These are phyloP conservation scores for Tetrahymena borealis DNA, from an alignment of 73 alveolate genomes.

Conservation along the genomic window DNA sequence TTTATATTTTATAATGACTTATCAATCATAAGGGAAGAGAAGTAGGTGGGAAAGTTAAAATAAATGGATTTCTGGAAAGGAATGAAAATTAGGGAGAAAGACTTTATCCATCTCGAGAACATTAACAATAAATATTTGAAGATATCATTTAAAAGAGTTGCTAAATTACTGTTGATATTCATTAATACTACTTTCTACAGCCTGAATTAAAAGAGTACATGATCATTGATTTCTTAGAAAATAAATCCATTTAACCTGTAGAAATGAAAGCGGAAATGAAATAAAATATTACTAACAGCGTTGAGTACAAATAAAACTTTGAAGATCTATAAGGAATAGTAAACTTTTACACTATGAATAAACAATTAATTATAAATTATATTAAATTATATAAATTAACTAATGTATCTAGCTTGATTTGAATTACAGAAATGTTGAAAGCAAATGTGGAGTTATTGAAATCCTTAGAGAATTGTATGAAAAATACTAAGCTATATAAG, in stretches of 20 bases:
- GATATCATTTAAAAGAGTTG: background rate
- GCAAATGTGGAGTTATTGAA: background rate
- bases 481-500: background rate
- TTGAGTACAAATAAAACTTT: background rate
- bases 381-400: background rate
- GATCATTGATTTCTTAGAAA: background rate
- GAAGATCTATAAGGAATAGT: background rate
- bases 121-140: background rate
- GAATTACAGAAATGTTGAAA: background rate
- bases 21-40: background rate
- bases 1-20: background rate
- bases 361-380: background rate
- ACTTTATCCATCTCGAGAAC: background rate
- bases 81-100: background rate
- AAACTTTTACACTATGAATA: background rate
- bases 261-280: background rate
- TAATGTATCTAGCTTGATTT: background rate
- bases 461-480: background rate
- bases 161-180: background rate
- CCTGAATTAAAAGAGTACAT: background rate
- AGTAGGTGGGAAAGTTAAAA: background rate
- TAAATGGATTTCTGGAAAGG: background rate
- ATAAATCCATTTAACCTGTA: background rate
- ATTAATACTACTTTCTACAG: background rate
- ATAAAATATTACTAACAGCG: background rate